Conservation (phyloP, 1,139 yeast species). For the Scheffersomyces illinoinensis region DNA sequence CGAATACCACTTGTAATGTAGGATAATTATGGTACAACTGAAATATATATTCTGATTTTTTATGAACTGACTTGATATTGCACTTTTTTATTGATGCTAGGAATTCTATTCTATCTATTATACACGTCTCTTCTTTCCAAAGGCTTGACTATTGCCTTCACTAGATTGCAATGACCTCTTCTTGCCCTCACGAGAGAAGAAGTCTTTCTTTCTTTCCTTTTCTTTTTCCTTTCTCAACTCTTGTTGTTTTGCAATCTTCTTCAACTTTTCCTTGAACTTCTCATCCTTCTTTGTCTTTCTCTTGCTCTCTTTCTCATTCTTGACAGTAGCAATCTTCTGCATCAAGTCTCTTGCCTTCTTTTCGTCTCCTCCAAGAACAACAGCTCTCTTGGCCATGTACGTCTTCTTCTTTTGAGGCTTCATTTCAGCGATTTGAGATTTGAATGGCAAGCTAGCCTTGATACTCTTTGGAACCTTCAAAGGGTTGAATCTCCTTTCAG, state of each 20-base stretch:
- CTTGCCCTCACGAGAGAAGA: constrained; percentile 70
- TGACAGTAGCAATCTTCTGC: constrained; percentile 81
- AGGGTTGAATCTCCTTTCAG: constrained; percentile 84
- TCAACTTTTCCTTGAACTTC: constrained; percentile 72
- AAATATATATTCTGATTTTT: background rate
- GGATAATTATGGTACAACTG: background rate
- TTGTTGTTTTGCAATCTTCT: constrained; percentile 72
- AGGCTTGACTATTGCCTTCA: constrained; percentile 37
- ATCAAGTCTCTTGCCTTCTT: constrained; percentile 89
- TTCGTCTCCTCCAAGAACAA: constrained; percentile 88
- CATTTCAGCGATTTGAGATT: constrained; percentile 85
- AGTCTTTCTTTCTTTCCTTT: constrained; percentile 83
- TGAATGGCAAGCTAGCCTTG: constrained; percentile 81
- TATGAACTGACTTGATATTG: background rate
- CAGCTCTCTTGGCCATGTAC: constrained; percentile 90
- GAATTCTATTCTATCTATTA: constrained; percentile 4
- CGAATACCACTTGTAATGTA: constrained; percentile 37
- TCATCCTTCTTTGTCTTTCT: constrained; percentile 72
- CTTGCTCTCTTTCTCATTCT: constrained; percentile 84
- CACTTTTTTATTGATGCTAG: background rate
- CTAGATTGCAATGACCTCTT: constrained; percentile 56
- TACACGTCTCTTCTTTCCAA: constrained; percentile 31
- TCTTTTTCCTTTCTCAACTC: constrained; percentile 74
- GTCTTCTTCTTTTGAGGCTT: constrained; percentile 84
- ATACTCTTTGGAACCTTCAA: constrained; percentile 80